Evolutionary conservation across 768 basidiomycete species (phyloP).

Genomic region (Boletus rubescentipes): DNA sequence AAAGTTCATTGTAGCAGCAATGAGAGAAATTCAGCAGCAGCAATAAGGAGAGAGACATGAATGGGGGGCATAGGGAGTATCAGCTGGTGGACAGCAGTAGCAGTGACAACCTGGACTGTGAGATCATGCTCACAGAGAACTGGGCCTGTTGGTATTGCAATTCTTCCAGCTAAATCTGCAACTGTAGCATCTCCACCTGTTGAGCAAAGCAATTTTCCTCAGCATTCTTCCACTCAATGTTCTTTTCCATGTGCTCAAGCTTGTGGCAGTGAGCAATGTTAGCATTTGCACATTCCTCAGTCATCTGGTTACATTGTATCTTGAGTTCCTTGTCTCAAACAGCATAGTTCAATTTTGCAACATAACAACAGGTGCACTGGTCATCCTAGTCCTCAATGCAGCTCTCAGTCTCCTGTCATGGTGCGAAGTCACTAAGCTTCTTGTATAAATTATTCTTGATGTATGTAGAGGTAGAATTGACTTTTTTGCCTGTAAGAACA

Average conservation of each 20-base stretch:
- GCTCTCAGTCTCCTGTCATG: not conserved
- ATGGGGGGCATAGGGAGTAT: no score
- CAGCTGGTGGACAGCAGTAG: no score
- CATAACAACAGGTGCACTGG: not conserved
- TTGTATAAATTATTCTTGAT: not conserved
- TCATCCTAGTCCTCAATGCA: not conserved
- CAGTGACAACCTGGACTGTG: no score
- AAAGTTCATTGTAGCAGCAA: no score
- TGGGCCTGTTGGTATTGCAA: not conserved
- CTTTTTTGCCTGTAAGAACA: not conserved
- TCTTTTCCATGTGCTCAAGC: not conserved
- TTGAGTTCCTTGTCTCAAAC: not conserved
- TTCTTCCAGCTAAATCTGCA: not conserved
- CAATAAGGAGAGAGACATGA: no score
- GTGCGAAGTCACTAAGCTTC: not conserved
- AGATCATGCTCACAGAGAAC: no score
- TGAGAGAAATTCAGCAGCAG: no score
- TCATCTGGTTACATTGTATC: not conserved
- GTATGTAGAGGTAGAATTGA: not conserved
- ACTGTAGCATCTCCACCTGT: not conserved
- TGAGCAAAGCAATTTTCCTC: no score
- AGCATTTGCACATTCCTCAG: not conserved
- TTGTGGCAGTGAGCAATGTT: not conserved
- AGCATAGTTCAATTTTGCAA: not conserved
- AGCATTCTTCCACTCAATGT: not conserved